These are phyloP conservation scores for Tetraselmis chui DNA, from an alignment of 139 green algal species.

Conservation along the genomic window DNA sequence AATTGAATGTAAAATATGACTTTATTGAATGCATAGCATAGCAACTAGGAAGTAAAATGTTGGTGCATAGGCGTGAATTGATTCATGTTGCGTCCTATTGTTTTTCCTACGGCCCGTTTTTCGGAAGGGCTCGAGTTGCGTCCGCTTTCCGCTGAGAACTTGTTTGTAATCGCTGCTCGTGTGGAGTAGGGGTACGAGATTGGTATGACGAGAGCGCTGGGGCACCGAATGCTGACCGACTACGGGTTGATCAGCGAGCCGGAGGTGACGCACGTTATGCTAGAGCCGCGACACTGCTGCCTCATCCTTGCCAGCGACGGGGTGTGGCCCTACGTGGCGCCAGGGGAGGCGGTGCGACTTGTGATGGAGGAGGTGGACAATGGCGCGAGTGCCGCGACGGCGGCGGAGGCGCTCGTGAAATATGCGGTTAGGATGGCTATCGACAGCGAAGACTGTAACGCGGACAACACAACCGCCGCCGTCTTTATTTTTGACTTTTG, in stretches of 20 bases:
- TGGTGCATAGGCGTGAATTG: no score
- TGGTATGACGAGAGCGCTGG: constrained; percentile 56
- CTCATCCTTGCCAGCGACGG: constrained; percentile 56
- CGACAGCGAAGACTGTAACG: constrained; percentile 9
- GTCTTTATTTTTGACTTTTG: constrained; percentile 8
- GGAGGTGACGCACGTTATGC: constrained; percentile 16
- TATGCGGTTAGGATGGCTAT: constrained; percentile 31
- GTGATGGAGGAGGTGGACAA: constrained; percentile 40
- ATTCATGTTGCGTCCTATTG: no score
- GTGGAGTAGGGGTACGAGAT: constrained; percentile 43
- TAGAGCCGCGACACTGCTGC: constrained; percentile 36
- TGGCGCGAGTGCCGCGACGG: constrained; percentile 28
- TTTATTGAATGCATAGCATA: no score
- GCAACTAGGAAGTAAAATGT: no score
- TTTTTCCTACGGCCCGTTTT: no score
- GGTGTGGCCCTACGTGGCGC: constrained; percentile 54
- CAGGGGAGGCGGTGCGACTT: constrained; percentile 31
- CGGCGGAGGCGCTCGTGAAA: constrained; percentile 29
- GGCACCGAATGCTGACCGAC: constrained; percentile 22
- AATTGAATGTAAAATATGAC: no score
- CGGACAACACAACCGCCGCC: constrained; percentile 35
- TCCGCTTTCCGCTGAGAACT: no score
- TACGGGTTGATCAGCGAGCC: constrained; percentile 32
- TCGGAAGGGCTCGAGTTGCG: no score
- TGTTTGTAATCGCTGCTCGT: no score